Conservation (phyloP, 1,284 basidiomycete species). For the Ustilago curta region DNA sequence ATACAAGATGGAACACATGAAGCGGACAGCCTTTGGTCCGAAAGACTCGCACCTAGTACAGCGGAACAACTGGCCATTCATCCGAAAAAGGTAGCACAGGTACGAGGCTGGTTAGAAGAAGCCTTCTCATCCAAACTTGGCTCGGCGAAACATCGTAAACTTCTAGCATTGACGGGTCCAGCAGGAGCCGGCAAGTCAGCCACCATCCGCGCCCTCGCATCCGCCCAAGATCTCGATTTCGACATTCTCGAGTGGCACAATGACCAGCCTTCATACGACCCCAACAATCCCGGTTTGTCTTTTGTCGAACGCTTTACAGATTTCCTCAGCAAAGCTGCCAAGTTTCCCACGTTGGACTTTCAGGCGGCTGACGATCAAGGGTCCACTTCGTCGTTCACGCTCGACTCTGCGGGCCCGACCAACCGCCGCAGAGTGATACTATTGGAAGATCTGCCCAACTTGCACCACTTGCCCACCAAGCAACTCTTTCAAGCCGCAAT, state of each 20-base stretch:
- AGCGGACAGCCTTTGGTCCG: constrained; percentile 25
- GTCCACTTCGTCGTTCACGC: constrained; percentile 10
- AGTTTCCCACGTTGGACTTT: constrained; percentile 48
- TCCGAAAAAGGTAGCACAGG: constrained; percentile 84
- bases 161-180: constrained; percentile 87
- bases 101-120: constrained; percentile 85
- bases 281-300: constrained; percentile 14
- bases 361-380: constrained; percentile 7
- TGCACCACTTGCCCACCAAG: constrained; percentile 76
- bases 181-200: constrained; percentile 92
- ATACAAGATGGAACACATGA: not conserved
- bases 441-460: constrained; percentile 91
- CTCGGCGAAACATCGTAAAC: constrained; percentile 78
- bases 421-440: constrained; percentile 75
- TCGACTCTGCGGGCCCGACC: constrained; percentile 1
- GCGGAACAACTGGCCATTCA: constrained; percentile 83
- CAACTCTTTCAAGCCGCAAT: constrained; percentile 81
- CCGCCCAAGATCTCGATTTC: constrained; percentile 76
- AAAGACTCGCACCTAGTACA: constrained; percentile 17
- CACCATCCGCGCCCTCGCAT: constrained; percentile 80
- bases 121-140: constrained; percentile 78
- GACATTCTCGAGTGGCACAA: constrained; percentile 90
- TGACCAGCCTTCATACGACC: constrained; percentile 54
- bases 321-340: constrained; percentile 52
- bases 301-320: constrained; percentile 55